Percentiles rank a stretch among this genome's conserved stretches.
phyloP scores from a whole-genome alignment of 108 stramenopile genomes.

The Skeletonema marinoi region DNA sequence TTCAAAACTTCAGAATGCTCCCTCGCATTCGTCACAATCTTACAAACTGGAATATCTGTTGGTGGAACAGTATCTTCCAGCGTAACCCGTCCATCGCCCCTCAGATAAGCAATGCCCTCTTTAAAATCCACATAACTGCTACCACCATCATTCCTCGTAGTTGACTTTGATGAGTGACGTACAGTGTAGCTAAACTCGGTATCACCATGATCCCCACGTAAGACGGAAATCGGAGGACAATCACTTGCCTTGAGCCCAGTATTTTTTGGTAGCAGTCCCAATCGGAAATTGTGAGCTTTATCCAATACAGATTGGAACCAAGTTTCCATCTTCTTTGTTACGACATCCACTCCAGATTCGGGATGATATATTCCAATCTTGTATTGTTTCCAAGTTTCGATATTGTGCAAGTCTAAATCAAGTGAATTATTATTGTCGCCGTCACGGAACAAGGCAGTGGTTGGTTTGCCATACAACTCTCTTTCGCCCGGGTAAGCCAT shows the following conservation, averaged over 20 bases:
- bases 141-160: no score
- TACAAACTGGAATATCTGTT: slow-evolving; percentile 10
- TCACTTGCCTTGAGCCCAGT: slow-evolving; percentile 2
- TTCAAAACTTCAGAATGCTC: slow-evolving; percentile 24
- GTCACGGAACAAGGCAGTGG: not conserved
- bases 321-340: not conserved
- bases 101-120: not conserved
- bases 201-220: slow-evolving; percentile 2
- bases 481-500: not conserved
- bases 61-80: slow-evolving; percentile 20
- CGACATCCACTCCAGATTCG: slow-evolving; percentile 3
- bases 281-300: slow-evolving; percentile 3
- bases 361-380: slow-evolving; percentile 10
- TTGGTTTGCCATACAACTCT: not conserved
- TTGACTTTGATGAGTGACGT: not conserved
- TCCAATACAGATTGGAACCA: slow-evolving; percentile 17
- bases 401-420: slow-evolving; percentile 9
- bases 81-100: slow-evolving; percentile 17
- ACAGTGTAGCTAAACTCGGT: slow-evolving; percentile 6
- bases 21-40: slow-evolving; percentile 8
- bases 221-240: slow-evolving; percentile 6
- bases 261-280: slow-evolving; percentile 1
- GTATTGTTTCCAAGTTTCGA: slow-evolving; percentile 5
- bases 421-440: not conserved
- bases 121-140: not conserved